phyloP scores from a whole-genome alignment of 352 stramenopile species.

The Phytopythium boreale region DNA sequence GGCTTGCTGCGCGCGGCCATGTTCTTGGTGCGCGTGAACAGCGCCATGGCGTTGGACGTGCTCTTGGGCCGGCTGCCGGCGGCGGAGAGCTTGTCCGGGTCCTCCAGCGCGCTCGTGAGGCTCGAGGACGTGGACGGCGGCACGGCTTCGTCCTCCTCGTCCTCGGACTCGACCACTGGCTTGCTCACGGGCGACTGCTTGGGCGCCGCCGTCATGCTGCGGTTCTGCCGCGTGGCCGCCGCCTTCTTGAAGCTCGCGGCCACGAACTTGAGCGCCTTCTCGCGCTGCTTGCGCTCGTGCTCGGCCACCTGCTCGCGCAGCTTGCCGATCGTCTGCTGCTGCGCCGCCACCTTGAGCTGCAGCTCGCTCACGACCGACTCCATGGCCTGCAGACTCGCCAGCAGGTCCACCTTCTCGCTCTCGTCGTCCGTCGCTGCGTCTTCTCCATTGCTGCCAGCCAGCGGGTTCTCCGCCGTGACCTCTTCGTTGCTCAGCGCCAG shows the following conservation, averaged over 20 bases:
- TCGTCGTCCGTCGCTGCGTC: constrained; percentile 10
- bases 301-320: constrained; percentile 28
- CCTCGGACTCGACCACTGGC: constrained; percentile 22
- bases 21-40: constrained; percentile 48
- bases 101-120: constrained; percentile 13
- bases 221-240: constrained; percentile 15
- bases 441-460: not conserved
- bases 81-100: constrained; percentile 9
- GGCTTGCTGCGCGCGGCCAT: constrained; percentile 15
- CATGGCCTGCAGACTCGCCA: constrained; percentile 38
- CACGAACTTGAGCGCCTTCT: constrained; percentile 24
- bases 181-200: not conserved
- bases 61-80: constrained; percentile 20
- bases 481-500: constrained; percentile 29
- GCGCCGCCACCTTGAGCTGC: constrained; percentile 43
- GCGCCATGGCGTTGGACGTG: constrained; percentile 39
- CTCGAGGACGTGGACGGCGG: constrained; percentile 22
- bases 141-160: constrained; percentile 18
- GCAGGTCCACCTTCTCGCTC: constrained; percentile 31
- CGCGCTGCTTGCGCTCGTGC: constrained; percentile 27
- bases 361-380: constrained; percentile 56
- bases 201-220: constrained; percentile 20
- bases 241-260: constrained; percentile 12
- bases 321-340: constrained; percentile 35
- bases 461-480: constrained; percentile 3